Base-by-base conservation (phyloP, 805 yeast species). In the Myxozyma geophila region DNA sequence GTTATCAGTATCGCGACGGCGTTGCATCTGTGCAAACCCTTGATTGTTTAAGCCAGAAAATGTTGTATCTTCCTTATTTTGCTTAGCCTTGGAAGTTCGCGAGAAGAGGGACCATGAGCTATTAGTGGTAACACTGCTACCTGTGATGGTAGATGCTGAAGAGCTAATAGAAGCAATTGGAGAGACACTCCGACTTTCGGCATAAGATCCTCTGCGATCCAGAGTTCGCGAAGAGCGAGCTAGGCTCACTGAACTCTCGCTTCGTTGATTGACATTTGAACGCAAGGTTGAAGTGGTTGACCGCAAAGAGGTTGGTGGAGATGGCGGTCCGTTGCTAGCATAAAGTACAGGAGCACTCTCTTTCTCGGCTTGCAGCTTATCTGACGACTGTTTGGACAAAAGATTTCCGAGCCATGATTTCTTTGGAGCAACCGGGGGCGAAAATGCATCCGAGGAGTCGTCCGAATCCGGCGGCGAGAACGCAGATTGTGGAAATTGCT, bases 391-490 rank as follows among this genome's bases (percentile, higher is more conserved):
- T 39, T 54, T 59, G 7, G 63, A 28, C 39, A 65, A 51, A 17
- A 65, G 40, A 7, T 52, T 55, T 21, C 57, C 23, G 36, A 65
- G 33, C 68, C 68, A 65, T 7, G 66, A 62, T 12, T 13, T 17
- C 57, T 62, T 62, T 2, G 13, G 35, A 57, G 50, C 50, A 17
- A 50, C 60, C 3, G 63, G 53, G 15, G 63, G 47, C 19, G 54
- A 37, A 23, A 36, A 46, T 21, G 56, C 19, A 12, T 58, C 62
- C 13, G 64, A 28, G 28, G 28, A 47, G 49, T 66, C 64, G 54
- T 66, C 69, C 28, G 65, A 59, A 49, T 66, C 69, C 9, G 69
- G 68, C 21, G 69, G 69, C 36, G 69, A 63, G 35, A 59, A 53
- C n/a, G 63, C 54, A 10, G 67, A 57, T 2, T 59, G 58, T 12